phyloP scores from a whole-genome alignment of 306 rosid genomes.

The Corylus americana region DNA sequence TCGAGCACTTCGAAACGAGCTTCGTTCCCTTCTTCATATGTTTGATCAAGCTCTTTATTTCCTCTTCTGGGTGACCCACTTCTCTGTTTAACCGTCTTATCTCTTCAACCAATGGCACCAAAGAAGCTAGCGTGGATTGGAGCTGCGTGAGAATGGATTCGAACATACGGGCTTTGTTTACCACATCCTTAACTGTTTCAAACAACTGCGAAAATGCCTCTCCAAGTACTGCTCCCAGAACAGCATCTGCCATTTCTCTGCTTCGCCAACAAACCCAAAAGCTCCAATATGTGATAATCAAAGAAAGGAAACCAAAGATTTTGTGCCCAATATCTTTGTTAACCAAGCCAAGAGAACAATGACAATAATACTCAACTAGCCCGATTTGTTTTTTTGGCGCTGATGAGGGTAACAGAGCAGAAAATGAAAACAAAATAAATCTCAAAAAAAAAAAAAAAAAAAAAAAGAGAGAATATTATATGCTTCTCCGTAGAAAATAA shows the following conservation, averaged over 20 bases:
- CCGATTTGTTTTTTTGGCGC: neutral
- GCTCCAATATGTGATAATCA: neutral
- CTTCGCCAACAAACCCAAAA: slow-evolving; percentile 37
- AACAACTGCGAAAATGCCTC: slow-evolving; percentile 24
- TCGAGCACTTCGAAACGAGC: slow-evolving; percentile 36
- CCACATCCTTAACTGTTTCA: slow-evolving; percentile 6
- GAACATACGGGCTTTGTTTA: slow-evolving; percentile 29
- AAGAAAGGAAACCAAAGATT: neutral
- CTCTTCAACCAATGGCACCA: slow-evolving; percentile 25
- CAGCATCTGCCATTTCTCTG: slow-evolving; percentile 35
- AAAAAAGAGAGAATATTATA: neutral
- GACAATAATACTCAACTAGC: neutral
- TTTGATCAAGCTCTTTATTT: slow-evolving; percentile 8
- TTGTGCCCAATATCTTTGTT: neutral
- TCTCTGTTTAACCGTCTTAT: slow-evolving; percentile 23
- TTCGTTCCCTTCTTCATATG: slow-evolving; percentile 24
- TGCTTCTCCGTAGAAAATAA: neutral
- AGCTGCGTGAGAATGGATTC: slow-evolving; percentile 23
- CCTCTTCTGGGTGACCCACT: slow-evolving; percentile 31
- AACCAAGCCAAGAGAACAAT: neutral
- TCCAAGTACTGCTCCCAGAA: slow-evolving; percentile 33
- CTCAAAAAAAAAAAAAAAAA: neutral
- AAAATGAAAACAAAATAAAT: neutral
- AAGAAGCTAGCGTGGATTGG: slow-evolving; percentile 5
- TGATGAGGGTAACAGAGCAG: neutral